Base-by-base conservation (phyloP, 2,329 filamentous ascomycete species). In the Diaporthe australafricana region DNA sequence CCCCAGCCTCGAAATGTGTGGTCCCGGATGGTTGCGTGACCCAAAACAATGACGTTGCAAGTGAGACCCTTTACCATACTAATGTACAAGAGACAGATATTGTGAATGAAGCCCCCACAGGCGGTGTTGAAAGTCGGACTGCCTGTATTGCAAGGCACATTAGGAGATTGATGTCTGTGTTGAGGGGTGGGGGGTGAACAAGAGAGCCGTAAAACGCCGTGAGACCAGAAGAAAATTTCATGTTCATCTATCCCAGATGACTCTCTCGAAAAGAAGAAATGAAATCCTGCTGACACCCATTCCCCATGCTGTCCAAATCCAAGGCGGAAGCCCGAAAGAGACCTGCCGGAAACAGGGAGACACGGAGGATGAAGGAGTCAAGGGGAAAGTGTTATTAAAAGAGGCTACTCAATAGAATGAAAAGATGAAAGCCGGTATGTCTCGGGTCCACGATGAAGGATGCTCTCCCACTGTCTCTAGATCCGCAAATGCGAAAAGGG, bases 21-120 rank as follows among this genome's bases (percentile, higher is more conserved):
- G 57, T 40, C 48, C 30, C 17, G 42, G 12, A 52, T 48, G 2
- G 35, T 40, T 5, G 32, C 5, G 32, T 27, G 35, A n/a, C 35
- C 25, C 22, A 32, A 20, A 65, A 50, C 60, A 65, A 27, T 65
- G 60, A 22, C 14, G 25, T n/a, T 20, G 60, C 3, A 50, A 38
- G 20, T 40, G 25, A 52, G 52, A 30, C 53, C 45, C 16, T 38
- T 27, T 50, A n/a, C 45, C 55, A 56, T 60, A 20, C 53, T 68
- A 56, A 38, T 69, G 67, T 69, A 69, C 67, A 69, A 69, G 53
- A 69, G 60, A 60, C 45, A 20, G 35, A 22, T 27, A 27, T 27
- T 16, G 22, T 35, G 16, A 12, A 25, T 38, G 47, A 14, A 30
- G 30, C 60, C 27, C 27, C 27, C 60, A 17, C 45, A 25, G 12